These are phyloP conservation scores for Petunia axillaris DNA, from an alignment of 257 asterid species.

Conservation along the genomic window DNA sequence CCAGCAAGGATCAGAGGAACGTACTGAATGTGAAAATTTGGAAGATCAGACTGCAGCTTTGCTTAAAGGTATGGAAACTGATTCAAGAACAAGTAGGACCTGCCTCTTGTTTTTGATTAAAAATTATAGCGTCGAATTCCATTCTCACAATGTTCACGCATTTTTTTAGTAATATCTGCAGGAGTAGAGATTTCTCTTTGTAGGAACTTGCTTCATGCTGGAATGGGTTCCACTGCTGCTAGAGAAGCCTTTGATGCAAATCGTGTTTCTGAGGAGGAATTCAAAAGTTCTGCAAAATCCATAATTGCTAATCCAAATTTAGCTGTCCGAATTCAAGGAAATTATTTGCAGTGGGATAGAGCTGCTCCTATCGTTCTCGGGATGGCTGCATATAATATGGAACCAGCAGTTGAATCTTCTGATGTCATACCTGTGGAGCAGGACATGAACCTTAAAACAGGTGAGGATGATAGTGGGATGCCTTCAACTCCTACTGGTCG, in stretches of 20 bases:
- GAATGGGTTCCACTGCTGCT: constrained; percentile 85
- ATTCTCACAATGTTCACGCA: constrained; percentile 11
- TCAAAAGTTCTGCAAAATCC: constrained; percentile 56
- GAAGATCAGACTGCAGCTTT: constrained; percentile 47
- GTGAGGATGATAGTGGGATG: constrained; percentile 48
- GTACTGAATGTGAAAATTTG: constrained; percentile 38
- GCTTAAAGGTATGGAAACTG: constrained; percentile 35
- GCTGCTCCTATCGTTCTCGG: constrained; percentile 79
- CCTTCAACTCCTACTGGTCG: constrained; percentile 60
- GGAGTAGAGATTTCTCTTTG: constrained; percentile 86
- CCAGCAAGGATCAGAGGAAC: constrained; percentile 37
- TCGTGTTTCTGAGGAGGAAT: constrained; percentile 67
- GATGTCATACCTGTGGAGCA: constrained; percentile 62
- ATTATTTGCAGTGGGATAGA: constrained; percentile 81
- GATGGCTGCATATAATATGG: constrained; percentile 67
- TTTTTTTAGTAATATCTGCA: constrained; percentile 36
- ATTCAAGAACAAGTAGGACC: constrained; percentile 50
- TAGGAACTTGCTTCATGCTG: constrained; percentile 66
- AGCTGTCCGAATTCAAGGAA: constrained; percentile 68
- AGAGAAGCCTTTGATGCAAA: constrained; percentile 64
- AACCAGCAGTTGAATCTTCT: constrained; percentile 53
- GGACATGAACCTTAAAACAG: constrained; percentile 45
- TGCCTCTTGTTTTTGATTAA: constrained; percentile 21
- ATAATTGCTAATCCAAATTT: constrained; percentile 68
- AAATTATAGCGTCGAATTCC: constrained; percentile 1